Percentiles rank a stretch among this genome's conserved stretches.
phyloP scores from a whole-genome alignment of 139 green algal genomes.

The Closterium sp. region DNA sequence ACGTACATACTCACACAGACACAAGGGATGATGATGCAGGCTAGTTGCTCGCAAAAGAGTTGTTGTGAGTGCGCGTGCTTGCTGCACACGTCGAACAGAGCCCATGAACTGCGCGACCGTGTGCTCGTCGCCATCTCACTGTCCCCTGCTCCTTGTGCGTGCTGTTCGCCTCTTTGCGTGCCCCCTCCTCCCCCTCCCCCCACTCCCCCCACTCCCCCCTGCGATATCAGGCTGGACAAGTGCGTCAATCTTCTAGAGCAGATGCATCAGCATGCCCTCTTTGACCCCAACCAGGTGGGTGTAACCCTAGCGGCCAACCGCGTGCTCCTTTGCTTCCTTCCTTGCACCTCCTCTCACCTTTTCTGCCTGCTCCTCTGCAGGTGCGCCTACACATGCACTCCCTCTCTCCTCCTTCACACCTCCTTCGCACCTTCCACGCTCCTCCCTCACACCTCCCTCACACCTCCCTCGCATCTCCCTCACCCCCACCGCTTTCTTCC shows the following conservation, averaged over 20 bases:
- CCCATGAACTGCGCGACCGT: too few relatives aligned
- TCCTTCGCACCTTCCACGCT: not conserved
- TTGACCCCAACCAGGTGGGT: conserved; percentile 23
- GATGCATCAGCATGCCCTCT: conserved; percentile 23
- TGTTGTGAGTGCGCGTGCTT: too few relatives aligned
- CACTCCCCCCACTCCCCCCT: not conserved
- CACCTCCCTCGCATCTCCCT: not conserved
- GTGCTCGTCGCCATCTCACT: too few relatives aligned
- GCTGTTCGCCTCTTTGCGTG: not conserved
- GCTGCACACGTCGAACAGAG: too few relatives aligned
- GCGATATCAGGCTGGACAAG: conserved; percentile 8
- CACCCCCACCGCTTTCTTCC: too few relatives aligned
- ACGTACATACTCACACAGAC: too few relatives aligned
- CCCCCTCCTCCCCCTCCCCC: not conserved
- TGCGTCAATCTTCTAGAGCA: conserved; percentile 14
- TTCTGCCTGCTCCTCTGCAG: too few relatives aligned
- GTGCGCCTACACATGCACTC: too few relatives aligned
- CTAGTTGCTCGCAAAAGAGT: too few relatives aligned
- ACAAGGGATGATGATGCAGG: too few relatives aligned
- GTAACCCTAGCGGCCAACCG: not conserved
- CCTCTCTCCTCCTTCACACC: not conserved
- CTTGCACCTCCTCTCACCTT: too few relatives aligned
- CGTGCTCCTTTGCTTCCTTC: not conserved
- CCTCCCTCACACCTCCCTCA: not conserved
- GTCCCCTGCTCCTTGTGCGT: too few relatives aligned